Evolutionary conservation across 78 protist species (phyloP).

Genomic region (Polysphondylium violaceum): DNA sequence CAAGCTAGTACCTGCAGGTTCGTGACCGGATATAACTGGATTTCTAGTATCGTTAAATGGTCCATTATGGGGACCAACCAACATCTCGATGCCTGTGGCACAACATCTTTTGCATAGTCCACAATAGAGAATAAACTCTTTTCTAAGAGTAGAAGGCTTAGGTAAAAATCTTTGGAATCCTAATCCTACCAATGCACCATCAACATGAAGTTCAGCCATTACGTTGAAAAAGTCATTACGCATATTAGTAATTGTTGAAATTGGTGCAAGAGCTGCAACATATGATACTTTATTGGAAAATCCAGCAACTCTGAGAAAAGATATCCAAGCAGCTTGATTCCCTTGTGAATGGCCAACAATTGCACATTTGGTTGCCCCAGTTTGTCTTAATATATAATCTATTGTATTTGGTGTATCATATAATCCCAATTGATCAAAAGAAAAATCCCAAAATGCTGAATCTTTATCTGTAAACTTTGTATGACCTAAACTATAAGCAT

Average conservation of each 20-base stretch:
- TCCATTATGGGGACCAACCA: too few relatives aligned
- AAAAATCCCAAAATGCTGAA: neutral
- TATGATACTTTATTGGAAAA: constrained; percentile 11
- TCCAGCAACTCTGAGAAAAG: neutral
- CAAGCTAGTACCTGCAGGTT: constrained; percentile 49
- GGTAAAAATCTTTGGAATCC: constrained; percentile 7
- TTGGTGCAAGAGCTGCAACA: constrained; percentile 40
- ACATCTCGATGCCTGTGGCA: too few relatives aligned
- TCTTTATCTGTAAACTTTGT: neutral
- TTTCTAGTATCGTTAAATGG: neutral
- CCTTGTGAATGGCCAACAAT: constrained; percentile 75
- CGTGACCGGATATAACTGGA: neutral
- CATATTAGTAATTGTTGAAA: neutral
- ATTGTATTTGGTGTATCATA: constrained; percentile 24
- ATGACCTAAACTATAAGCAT: neutral
- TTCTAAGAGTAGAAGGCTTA: neutral
- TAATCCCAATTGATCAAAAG: constrained; percentile 8
- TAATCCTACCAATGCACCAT: neutral
- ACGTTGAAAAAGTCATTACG: neutral
- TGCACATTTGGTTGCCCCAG: neutral
- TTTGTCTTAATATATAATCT: constrained; percentile 5
- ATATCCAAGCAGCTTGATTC: constrained; percentile 9
- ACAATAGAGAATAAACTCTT: too few relatives aligned
- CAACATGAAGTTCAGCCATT: neutral
- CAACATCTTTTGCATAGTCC: too few relatives aligned